Evolutionary conservation across 2,329 filamentous ascomycete species (phyloP).

Genomic region (Pseudocercospora musae): DNA sequence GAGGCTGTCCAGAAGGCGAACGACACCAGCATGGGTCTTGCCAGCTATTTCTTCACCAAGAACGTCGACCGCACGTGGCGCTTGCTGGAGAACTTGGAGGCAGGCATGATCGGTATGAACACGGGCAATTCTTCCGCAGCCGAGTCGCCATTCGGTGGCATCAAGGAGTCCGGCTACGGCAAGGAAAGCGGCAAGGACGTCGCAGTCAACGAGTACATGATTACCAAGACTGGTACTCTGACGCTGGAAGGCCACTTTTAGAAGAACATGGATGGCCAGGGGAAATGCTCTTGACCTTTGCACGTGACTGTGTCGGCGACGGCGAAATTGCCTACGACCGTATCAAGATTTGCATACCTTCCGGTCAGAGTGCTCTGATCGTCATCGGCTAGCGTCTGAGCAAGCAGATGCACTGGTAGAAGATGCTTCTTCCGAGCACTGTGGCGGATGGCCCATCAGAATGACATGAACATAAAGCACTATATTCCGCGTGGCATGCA

Average conservation of each 20-base stretch:
- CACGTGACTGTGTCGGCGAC: no score
- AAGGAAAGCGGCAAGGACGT: conserved; percentile 67
- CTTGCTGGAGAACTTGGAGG: conserved; percentile 64
- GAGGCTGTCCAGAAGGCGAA: conserved; percentile 60
- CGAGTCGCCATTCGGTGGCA: conserved; percentile 64
- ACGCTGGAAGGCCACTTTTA: conserved; percentile 57
- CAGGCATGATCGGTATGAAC: conserved; percentile 62
- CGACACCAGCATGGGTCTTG: conserved; percentile 61
- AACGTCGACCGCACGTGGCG: conserved; percentile 64
- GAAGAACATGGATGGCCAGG: not conserved
- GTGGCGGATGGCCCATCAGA: not conserved
- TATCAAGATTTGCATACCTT: no score
- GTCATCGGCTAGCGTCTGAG: no score
- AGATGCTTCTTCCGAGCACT: not conserved
- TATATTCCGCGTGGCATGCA: not conserved
- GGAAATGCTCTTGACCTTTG: no score
- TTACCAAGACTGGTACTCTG: conserved; percentile 64
- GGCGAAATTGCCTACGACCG: no score
- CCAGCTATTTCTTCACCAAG: conserved; percentile 67
- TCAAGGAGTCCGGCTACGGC: conserved; percentile 66
- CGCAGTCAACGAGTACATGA: conserved; percentile 58
- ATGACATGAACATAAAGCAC: not conserved
- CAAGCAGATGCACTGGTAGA: no score
- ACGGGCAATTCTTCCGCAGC: conserved; percentile 61
- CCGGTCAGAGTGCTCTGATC: no score